Conservation (phyloP, 108 stramenopile genomes). For the Skeletonema potamos region DNA sequence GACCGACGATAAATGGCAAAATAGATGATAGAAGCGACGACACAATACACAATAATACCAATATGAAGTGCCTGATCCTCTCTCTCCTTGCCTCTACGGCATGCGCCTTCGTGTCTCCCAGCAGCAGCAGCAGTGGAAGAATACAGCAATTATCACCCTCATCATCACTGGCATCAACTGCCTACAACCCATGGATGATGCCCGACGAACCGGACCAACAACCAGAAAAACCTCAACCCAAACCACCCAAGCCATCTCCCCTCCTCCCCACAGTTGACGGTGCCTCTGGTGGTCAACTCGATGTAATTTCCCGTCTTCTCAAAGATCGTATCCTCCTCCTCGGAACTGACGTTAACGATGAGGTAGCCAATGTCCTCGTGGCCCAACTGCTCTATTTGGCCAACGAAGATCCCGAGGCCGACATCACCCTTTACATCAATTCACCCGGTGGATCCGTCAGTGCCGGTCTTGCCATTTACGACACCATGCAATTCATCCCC, state of each 20-base stretch:
- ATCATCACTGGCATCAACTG: not conserved
- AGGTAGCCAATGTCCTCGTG: constrained; percentile 93
- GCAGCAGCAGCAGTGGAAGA: not conserved
- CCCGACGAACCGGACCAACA: constrained; percentile 7
- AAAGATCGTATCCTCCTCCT: constrained; percentile 91
- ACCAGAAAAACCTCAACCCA: constrained; percentile 24
- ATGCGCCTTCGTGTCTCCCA: constrained; percentile 4
- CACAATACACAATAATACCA: not conserved
- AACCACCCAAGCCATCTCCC: constrained; percentile 55
- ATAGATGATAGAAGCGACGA: no score
- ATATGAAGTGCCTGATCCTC: not conserved
- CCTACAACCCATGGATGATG: constrained; percentile 4
- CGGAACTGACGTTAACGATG: constrained; percentile 89
- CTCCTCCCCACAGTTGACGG: constrained; percentile 81
- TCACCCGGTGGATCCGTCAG: constrained; percentile 88
- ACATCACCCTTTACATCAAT: constrained; percentile 97
- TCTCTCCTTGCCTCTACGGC: constrained; percentile 5
- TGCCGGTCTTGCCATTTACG: constrained; percentile 96
- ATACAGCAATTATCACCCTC: not conserved
- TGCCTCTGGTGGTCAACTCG: constrained; percentile 65
- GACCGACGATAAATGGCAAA: no score
- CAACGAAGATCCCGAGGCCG: constrained; percentile 91
- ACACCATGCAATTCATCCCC: constrained; percentile 97
- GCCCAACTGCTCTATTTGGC: constrained; percentile 94
- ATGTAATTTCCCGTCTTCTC: constrained; percentile 74